Conservation (phyloP, 495 filamentous ascomycete genomes). For the Xylaria castorea region DNA sequence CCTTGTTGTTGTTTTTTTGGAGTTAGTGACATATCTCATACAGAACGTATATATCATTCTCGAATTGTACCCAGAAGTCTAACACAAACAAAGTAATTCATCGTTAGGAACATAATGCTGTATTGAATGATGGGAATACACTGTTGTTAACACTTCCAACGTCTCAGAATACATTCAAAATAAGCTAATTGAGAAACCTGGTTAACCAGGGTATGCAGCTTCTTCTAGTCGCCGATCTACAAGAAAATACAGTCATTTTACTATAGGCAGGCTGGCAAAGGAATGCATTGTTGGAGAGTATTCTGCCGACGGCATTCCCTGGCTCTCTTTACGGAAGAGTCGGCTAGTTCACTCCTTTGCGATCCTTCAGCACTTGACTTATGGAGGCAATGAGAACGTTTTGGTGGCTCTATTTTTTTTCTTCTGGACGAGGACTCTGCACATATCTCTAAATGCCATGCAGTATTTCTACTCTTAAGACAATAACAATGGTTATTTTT, state of each 20-base stretch:
- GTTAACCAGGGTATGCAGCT: slow-evolving; percentile 9
- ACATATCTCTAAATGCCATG: background rate
- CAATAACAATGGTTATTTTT: background rate
- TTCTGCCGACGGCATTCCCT: background rate
- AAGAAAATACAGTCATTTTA: background rate
- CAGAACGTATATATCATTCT: background rate
- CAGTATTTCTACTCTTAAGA: background rate
- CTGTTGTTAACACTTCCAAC: background rate
- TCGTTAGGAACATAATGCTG: background rate
- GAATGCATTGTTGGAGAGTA: background rate
- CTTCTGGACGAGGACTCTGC: background rate
- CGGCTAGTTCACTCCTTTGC: background rate
- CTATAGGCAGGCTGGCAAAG: background rate
- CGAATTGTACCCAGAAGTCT: background rate
- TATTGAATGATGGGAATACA: background rate
- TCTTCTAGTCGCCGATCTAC: background rate
- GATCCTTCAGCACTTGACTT: background rate
- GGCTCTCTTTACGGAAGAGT: background rate
- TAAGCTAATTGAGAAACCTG: background rate
- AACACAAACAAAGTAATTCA: background rate
- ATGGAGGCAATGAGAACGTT: background rate
- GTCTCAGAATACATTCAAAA: background rate
- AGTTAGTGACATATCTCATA: background rate
- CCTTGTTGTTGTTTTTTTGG: background rate
- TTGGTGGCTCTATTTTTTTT: background rate